phyloP scores from a whole-genome alignment of 768 basidiomycete genomes.

The Erythrobasidium yunnanense region DNA sequence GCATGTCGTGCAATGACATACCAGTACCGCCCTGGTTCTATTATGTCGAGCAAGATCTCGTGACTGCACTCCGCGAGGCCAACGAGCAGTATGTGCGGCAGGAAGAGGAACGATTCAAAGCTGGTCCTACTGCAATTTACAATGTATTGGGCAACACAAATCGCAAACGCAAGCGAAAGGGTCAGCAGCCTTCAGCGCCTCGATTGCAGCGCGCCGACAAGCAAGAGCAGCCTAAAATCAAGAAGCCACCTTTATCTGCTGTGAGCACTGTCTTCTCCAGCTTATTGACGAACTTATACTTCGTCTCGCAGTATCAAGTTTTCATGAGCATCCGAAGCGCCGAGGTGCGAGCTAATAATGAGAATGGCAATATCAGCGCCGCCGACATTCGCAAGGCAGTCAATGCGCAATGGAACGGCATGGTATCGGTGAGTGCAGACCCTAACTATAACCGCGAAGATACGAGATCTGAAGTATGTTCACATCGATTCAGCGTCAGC shows the following conservation, averaged over 20 bases:
- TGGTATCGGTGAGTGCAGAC: too few species aligned
- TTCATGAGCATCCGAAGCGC: neutral
- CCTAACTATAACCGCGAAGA: too few species aligned
- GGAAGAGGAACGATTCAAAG: neutral
- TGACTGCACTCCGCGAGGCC: neutral
- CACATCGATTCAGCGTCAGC: too few species aligned
- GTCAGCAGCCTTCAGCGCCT: too few species aligned
- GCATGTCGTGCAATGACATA: slow-evolving; percentile 1
- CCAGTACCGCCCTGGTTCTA: neutral
- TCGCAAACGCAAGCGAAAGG: neutral
- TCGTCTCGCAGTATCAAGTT: neutral
- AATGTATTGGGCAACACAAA: neutral
- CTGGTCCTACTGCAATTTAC: neutral
- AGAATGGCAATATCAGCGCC: too few species aligned
- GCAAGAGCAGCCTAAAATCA: neutral
- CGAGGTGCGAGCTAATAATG: neutral
- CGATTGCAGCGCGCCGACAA: neutral
- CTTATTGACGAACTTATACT: neutral
- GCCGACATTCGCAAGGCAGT: neutral
- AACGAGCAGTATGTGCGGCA: neutral
- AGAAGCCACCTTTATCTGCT: neutral
- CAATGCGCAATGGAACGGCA: too few species aligned
- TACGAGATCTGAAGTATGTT: too few species aligned
- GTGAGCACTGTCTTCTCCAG: too few species aligned
- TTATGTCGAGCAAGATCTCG: slow-evolving; percentile 5